Percentiles rank a stretch among this genome's conserved stretches.
Conservation (phyloP, 2,329 filamentous ascomycete species). For the Colletotrichum salicis region DNA sequence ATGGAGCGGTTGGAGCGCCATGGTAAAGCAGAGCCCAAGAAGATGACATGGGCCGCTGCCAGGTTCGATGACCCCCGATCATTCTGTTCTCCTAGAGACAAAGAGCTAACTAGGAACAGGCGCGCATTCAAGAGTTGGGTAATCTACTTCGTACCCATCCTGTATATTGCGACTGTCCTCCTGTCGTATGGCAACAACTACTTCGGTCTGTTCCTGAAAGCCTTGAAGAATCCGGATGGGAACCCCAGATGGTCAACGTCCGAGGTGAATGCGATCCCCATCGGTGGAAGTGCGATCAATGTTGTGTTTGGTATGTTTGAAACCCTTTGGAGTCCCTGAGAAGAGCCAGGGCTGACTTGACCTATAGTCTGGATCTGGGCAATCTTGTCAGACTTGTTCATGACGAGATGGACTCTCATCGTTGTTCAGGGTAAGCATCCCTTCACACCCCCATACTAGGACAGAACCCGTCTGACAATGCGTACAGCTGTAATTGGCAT, state of each 20-base stretch:
- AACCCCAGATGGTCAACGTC: slow-evolving; percentile 27
- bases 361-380: slow-evolving; percentile 63
- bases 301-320: slow-evolving; percentile 34
- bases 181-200: slow-evolving; percentile 30
- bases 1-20: slow-evolving; percentile 31
- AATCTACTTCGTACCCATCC: slow-evolving; percentile 28
- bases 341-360: not conserved
- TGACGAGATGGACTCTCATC: slow-evolving; percentile 62
- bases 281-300: slow-evolving; percentile 30
- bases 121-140: slow-evolving; percentile 33
- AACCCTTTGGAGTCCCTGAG: no score
- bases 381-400: slow-evolving; percentile 59
- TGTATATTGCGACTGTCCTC: slow-evolving; percentile 32
- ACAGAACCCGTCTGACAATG: not conserved
- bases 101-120: slow-evolving; percentile 7
- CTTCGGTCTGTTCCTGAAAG: slow-evolving; percentile 28
- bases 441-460: not conserved
- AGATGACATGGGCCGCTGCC: slow-evolving; percentile 41
- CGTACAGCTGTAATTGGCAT: slow-evolving; percentile 53
- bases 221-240: slow-evolving; percentile 36
- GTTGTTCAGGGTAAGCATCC: slow-evolving; percentile 51
- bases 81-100: not conserved
- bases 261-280: slow-evolving; percentile 29
- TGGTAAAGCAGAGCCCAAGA: slow-evolving; percentile 38
- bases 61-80: slow-evolving; percentile 31